Base-by-base conservation (phyloP, 768 basidiomycete species). In the Suillus clintonianus region DNA sequence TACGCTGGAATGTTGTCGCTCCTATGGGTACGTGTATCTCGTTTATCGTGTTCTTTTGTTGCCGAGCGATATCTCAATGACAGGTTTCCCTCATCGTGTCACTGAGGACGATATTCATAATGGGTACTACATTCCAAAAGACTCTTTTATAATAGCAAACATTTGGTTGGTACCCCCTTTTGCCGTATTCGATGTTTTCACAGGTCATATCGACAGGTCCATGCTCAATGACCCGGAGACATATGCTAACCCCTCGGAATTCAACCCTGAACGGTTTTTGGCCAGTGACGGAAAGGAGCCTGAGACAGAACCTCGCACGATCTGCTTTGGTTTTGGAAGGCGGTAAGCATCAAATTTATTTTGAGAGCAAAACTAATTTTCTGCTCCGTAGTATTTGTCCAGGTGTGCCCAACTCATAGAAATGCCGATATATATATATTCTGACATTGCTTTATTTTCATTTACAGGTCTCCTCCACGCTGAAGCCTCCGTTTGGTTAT, bases 291-390 rank as follows among this genome's bases (percentile, higher is more conserved):
- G 70, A 39, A 70, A 74, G 47, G 66, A 73, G 50, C 81, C 81
- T 36, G 85, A 89, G 68, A 71, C 68, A 22, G 88, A 89, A 72
- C 86, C 88, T 64, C 85, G 84, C 61, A 80, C 80, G 55, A 71
- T 87, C 54, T 87, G 85, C 68, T 91, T 90, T 74, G 89, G 89
- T 8, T 91, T 89, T 69, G 89, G 89, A 55, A 79, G 89, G 75
- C 83, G 89, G 70, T 75, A 73, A 22, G 80, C 75, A 62, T 43
- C n/a, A 43, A 63, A 57, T 57, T 63, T 54, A 34, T 30, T 42
- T 37, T 54, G 51, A 55, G 64, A 60, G 53, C 19, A 47, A 37
- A 48, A 58, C 62, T 70, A 64, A 51, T 47, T 8, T 24, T 32
- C 37, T 36, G 27, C 32, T 56, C 34, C 27, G 50, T 58, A 74